These are phyloP conservation scores for Ophioceras dolichostomum DNA, from an alignment of 2,329 filamentous ascomycete species.

Conservation along the genomic window DNA sequence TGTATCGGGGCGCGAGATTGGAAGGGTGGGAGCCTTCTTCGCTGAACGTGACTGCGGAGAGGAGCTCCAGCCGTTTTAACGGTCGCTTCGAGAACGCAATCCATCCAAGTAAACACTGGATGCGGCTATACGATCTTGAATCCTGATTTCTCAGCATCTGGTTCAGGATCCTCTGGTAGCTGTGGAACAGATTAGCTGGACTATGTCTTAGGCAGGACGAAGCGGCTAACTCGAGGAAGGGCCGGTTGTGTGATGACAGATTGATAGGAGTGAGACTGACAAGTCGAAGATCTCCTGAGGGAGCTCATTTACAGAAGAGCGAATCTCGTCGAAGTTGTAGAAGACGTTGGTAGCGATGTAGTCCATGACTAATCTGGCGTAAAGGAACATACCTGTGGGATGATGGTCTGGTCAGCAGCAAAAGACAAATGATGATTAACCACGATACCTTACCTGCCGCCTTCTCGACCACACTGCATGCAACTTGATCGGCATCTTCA, in stretches of 20 bases:
- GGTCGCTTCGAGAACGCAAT: conserved; percentile 22
- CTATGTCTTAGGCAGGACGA: too few species aligned
- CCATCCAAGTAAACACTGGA: conserved; percentile 20
- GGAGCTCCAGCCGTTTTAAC: conserved; percentile 17
- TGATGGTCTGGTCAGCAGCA: too few species aligned
- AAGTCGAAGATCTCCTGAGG: not conserved
- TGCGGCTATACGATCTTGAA: conserved; percentile 12
- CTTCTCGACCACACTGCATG: conserved; percentile 9
- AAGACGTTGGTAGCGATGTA: conserved; percentile 19
- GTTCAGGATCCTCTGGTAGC: conserved; percentile 17
- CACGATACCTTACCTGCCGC: conserved; percentile 16
- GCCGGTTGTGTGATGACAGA: too few species aligned
- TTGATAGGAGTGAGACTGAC: not conserved
- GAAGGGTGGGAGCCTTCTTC: conserved; percentile 3
- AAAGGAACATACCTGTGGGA: conserved; percentile 27
- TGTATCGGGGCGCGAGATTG: conserved; percentile 10
- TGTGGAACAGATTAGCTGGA: conserved; percentile 4
- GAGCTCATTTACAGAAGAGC: not conserved
- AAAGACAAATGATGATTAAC: not conserved
- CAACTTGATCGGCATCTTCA: conserved; percentile 8
- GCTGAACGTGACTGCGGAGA: conserved; percentile 19
- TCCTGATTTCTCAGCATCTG: conserved; percentile 14
- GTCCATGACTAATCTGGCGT: conserved; percentile 20
- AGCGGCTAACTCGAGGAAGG: too few species aligned
- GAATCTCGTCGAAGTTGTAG: conserved; percentile 12